Conservation (phyloP, 345 rosid species). For the Arabis hirsuta region DNA sequence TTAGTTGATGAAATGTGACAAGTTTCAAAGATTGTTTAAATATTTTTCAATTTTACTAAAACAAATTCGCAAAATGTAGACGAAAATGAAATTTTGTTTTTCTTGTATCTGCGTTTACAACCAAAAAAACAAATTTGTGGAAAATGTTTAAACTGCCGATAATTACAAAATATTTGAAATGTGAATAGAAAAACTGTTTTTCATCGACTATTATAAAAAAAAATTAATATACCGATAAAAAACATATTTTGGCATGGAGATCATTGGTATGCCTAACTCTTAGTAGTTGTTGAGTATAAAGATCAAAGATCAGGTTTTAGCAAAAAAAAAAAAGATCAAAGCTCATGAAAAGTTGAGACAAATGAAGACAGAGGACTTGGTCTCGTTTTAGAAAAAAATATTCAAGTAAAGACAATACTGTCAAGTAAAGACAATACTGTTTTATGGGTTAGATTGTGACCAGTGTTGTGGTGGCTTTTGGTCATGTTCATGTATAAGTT, state of each 20-base stretch:
- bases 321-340: too few relatives aligned
- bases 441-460: constrained; percentile 33
- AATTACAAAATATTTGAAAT: too few relatives aligned
- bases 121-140: not conserved
- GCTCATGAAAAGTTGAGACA: constrained; percentile 20
- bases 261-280: constrained; percentile 36
- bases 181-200: not conserved
- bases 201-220: not conserved
- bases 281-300: constrained; percentile 17
- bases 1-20: not conserved
- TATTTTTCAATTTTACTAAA: not conserved
- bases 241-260: constrained; percentile 14
- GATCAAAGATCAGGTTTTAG: constrained; percentile 14
- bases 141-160: not conserved
- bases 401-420: constrained; percentile 22
- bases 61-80: not conserved
- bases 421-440: constrained; percentile 24
- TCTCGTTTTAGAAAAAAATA: not conserved
- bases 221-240: not conserved
- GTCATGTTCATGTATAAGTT: constrained; percentile 37
- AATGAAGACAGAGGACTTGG: constrained; percentile 26
- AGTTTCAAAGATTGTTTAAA: not conserved
- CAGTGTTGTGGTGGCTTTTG: constrained; percentile 38
- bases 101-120: not conserved
- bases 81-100: not conserved